Evolutionary conservation across 768 basidiomycete genomes (phyloP), one percentile per base, ranked within the genome.

Genomic region (Serendipita sp.): DNA sequence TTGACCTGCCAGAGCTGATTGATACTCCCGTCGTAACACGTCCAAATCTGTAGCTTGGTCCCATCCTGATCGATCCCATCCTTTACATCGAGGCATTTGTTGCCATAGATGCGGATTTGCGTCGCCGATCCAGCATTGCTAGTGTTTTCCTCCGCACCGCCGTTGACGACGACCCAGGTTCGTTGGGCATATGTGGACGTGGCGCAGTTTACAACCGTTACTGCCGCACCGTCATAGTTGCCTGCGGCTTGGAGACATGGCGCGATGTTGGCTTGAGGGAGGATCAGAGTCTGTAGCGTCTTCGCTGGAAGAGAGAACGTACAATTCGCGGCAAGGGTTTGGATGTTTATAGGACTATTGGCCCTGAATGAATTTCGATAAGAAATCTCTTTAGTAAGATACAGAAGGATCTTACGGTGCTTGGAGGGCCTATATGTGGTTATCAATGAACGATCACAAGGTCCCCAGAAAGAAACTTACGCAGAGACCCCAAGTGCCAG

Each of bases 241-340:
- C 55, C 55, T 27, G 27, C 16, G n/a, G 55, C 55, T 36, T 60
- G 55, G 33, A 60, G 55, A 34, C 55, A 60, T 27, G 55, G 55
- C 4, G 55, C 55, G 33, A 60, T 23, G 36, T 29, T 10, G n/a
- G 55, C 55, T 60, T 45, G 44, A 45, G 18, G 48, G 10, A 6
- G 48, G 48, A 40, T 40, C 40, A 40, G 40, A 6, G 13, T 6
- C 13, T 5, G 6, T 13, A 5, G 6, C 13, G 6, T 13, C 5
- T 8, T 8, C 5, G 48, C n/a, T 5, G 48, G n/a, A 5, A 8
- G 34, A 29, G 6, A 5, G 13, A 8, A 52, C 48, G 5, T 18
- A 60, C 55, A 11, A 18, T 60, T 60, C 11, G 34, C 55, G 16
- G 34, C 31, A 18, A 60, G 34, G 3, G 55, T 60, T 60, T 60